phyloP scores from a whole-genome alignment of 768 basidiomycete species.

The Tephrocybe sp. region DNA sequence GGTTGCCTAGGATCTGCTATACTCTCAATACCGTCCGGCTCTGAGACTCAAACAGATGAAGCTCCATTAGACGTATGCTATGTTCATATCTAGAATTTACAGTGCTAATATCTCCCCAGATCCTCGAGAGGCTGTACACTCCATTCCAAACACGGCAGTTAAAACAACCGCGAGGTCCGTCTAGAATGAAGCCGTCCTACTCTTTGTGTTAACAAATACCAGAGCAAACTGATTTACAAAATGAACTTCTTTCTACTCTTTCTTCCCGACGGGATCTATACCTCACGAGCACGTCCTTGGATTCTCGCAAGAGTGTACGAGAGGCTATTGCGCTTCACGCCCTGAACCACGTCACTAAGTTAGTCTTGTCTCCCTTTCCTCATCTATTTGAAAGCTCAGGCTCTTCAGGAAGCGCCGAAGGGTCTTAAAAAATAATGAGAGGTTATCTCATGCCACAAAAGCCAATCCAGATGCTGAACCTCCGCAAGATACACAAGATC shows the following conservation, averaged over 20 bases:
- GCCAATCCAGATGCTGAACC: constrained; percentile 46
- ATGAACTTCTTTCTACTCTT: constrained; percentile 63
- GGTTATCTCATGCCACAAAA: constrained; percentile 71
- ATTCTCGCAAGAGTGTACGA: constrained; percentile 58
- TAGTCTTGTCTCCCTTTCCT: constrained; percentile 14
- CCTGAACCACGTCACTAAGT: constrained; percentile 91
- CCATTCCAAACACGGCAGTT: constrained; percentile 55
- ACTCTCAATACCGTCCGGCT: constrained; percentile 45
- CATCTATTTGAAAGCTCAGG: background rate
- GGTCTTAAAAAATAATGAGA: constrained; percentile 92
- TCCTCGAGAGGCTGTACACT: constrained; percentile 52
- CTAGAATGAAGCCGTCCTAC: background rate
- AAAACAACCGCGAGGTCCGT: constrained; percentile 52
- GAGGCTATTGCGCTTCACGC: constrained; percentile 77
- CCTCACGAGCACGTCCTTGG: constrained; percentile 61
- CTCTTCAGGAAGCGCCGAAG: constrained; percentile 79
- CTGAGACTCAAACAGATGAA: constrained; percentile 24
- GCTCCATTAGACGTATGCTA: constrained; percentile 31
- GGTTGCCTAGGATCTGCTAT: constrained; percentile 61
- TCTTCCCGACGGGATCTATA: constrained; percentile 77
- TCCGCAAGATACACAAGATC: constrained; percentile 84
- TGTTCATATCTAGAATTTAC: background rate
- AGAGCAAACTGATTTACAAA: constrained; percentile 58
- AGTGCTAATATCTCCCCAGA: constrained; percentile 30
- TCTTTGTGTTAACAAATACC: background rate